phyloP scores from a whole-genome alignment of 2,329 filamentous ascomycete species.

The Fusarium stilboides region DNA sequence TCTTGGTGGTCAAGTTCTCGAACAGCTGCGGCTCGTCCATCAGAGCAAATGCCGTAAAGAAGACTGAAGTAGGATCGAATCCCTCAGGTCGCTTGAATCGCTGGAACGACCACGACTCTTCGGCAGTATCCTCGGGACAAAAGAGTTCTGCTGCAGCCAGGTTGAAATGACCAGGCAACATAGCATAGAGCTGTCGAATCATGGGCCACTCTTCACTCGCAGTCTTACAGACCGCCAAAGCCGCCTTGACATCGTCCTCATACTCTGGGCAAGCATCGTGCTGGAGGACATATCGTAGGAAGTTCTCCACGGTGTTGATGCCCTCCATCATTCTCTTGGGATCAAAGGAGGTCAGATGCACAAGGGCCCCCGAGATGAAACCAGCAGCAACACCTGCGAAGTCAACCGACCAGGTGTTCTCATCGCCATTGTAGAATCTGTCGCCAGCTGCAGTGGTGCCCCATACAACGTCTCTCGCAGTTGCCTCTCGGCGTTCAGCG shows the following conservation, averaged over 20 bases:
- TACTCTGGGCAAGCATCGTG: conserved; percentile 92
- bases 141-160: conserved; percentile 80
- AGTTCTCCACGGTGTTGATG: conserved; percentile 82
- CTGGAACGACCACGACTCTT: conserved; percentile 51
- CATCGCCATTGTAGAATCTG: conserved; percentile 65
- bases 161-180: conserved; percentile 86
- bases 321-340: conserved; percentile 68
- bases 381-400: conserved; percentile 84
- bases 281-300: conserved; percentile 87
- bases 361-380: conserved; percentile 77
- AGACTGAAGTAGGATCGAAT: conserved; percentile 59
- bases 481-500: conserved; percentile 73
- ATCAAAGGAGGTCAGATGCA: conserved; percentile 70
- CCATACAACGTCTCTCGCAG: conserved; percentile 73
- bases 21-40: conserved; percentile 54
- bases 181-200: conserved; percentile 64
- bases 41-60: conserved; percentile 62
- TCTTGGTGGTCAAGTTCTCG: conserved; percentile 43
- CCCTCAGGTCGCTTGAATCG: conserved; percentile 55
- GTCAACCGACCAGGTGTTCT: conserved; percentile 81
- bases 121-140: conserved; percentile 54
- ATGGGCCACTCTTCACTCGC: conserved; percentile 78
- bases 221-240: conserved; percentile 75
- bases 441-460: conserved; percentile 59
- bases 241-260: conserved; percentile 74